These are phyloP conservation scores for Globisporangium middletonii DNA, from an alignment of 352 stramenopile species.

Conservation along the genomic window DNA sequence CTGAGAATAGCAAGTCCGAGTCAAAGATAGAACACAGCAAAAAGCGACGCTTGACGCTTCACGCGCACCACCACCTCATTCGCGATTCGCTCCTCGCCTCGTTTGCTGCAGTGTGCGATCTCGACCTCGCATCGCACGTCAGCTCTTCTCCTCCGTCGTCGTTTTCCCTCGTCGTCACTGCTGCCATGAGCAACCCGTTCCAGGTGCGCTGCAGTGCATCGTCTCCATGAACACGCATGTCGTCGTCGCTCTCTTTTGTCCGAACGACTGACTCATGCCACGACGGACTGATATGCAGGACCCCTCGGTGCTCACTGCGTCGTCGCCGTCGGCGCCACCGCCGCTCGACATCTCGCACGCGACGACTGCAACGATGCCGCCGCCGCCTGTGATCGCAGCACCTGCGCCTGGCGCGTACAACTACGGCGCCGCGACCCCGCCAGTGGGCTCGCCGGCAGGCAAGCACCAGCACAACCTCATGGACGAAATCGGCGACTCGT, in stretches of 20 bases:
- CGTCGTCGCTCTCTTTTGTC: neutral
- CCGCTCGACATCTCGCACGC: constrained; percentile 18
- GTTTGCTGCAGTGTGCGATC: neutral
- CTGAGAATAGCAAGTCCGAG: no score
- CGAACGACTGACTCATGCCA: neutral
- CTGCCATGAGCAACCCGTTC: constrained; percentile 24
- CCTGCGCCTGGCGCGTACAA: constrained; percentile 24
- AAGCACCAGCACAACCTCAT: constrained; percentile 47
- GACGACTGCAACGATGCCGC: constrained; percentile 26
- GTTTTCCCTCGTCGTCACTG: neutral
- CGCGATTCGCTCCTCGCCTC: neutral
- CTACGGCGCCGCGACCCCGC: constrained; percentile 17
- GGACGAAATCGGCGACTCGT: constrained; percentile 73
- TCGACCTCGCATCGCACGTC: neutral
- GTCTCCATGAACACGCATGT: no score
- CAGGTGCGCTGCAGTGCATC: constrained; percentile 5
- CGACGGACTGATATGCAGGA: constrained; percentile 10
- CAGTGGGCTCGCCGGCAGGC: constrained; percentile 2
- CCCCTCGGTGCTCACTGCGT: constrained; percentile 33
- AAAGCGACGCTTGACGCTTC: no score
- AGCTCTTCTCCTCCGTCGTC: neutral
- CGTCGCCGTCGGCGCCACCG: constrained; percentile 17
- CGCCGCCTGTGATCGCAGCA: constrained; percentile 29
- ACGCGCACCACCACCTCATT: neutral
- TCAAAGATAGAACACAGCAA: no score